A percentile compares a stretch with the other conserved stretches of the same genome.
These are phyloP conservation scores for Ophiocordyceps polyrhachis-furcata DNA, from an alignment of 2,329 filamentous ascomycete species.

Conservation along the genomic window DNA sequence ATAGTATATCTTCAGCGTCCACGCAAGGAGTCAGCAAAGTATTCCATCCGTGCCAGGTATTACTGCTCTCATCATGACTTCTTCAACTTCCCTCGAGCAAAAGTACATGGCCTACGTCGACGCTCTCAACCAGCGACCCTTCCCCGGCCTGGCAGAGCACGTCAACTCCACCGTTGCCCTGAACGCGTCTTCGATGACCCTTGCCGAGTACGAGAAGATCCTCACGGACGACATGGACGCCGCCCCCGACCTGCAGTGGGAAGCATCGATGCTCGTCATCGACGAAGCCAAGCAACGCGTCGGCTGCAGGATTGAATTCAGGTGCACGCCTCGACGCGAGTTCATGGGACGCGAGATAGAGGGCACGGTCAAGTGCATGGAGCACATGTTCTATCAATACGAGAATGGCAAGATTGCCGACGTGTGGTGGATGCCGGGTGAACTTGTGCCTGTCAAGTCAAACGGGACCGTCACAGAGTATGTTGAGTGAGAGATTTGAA, in stretches of 20 bases:
- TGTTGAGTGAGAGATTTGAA: no score
- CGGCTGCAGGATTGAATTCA: background rate
- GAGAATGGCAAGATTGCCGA: background rate
- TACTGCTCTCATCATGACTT: background rate
- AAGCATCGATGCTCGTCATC: background rate
- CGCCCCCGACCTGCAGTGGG: background rate
- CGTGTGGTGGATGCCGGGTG: slow-evolving; percentile 1
- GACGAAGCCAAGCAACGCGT: background rate
- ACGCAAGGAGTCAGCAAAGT: no score
- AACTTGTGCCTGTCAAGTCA: background rate
- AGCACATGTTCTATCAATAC: slow-evolving; percentile 1
- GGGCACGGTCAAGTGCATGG: background rate
- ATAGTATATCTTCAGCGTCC: no score
- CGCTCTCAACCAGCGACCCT: background rate
- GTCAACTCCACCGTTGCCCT: background rate
- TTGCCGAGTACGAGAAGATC: background rate
- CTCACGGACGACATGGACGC: slow-evolving; percentile 1
- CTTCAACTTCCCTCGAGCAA: background rate
- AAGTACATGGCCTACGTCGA: background rate
- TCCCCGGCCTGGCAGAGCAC: background rate
- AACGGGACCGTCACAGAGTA: background rate
- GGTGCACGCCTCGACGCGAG: background rate
- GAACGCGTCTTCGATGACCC: background rate
- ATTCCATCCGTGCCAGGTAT: no score
- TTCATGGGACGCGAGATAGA: background rate